phyloP scores from a whole-genome alignment of 805 yeast species.

The Kodamaea nitidulidarum region DNA sequence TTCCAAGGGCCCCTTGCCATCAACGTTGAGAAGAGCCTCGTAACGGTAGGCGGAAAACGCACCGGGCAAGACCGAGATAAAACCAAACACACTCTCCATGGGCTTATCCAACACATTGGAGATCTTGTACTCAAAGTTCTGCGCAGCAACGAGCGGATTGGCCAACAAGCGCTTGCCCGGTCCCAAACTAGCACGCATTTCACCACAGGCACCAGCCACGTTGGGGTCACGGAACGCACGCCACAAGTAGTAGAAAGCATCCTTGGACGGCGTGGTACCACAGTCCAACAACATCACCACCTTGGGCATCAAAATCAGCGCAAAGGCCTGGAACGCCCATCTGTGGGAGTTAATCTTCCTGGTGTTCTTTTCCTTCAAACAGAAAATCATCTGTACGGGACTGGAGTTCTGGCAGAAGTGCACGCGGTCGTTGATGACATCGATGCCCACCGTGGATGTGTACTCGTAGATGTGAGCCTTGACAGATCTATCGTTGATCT shows the following conservation, averaged over 20 bases:
- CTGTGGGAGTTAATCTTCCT: constrained; percentile 93
- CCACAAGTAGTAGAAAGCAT: constrained; percentile 88
- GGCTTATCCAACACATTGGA: constrained; percentile 95
- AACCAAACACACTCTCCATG: constrained; percentile 91
- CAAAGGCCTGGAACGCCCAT: constrained; percentile 95
- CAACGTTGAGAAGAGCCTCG: constrained; percentile 64
- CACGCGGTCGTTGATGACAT: constrained; percentile 60
- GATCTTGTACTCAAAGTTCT: constrained; percentile 94
- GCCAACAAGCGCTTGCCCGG: constrained; percentile 43
- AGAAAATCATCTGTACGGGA: constrained; percentile 86
- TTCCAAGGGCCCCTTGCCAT: constrained; percentile 81
- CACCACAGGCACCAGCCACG: constrained; percentile 98
- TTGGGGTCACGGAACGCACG: constrained; percentile 72
- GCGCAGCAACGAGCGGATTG: constrained; percentile 93
- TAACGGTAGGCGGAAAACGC: constrained; percentile 94
- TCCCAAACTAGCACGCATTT: constrained; percentile 84
- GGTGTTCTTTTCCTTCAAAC: constrained; percentile 84
- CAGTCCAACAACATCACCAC: constrained; percentile 86
- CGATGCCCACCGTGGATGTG: constrained; percentile 86
- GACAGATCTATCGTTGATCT: constrained; percentile 77
- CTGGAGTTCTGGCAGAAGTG: constrained; percentile 62
- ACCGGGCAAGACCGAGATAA: constrained; percentile 91
- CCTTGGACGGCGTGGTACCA: constrained; percentile 86
- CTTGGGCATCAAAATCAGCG: constrained; percentile 74
- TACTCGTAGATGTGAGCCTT: constrained; percentile 89